Evolutionary conservation across 768 basidiomycete species (phyloP).

Genomic region (Pisolithus sp.): DNA sequence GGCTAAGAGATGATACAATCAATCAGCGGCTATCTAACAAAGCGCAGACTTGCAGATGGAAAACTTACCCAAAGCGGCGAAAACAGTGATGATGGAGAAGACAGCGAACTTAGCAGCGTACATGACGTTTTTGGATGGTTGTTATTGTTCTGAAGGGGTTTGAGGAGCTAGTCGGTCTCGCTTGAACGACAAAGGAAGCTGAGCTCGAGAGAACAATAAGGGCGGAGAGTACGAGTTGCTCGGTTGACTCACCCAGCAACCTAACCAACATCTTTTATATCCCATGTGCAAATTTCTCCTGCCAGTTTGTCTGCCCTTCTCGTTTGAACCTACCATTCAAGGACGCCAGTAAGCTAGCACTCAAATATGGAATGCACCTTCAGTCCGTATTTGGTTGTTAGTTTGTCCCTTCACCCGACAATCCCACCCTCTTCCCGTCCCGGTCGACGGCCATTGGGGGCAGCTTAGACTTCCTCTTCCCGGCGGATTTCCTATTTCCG

Average conservation of each 20-base stretch:
- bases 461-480: neutral
- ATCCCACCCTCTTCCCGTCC: neutral
- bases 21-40: neutral
- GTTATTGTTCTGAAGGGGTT: conserved; percentile 22
- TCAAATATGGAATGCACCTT: conserved; percentile 19
- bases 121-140: conserved; percentile 18
- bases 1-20: conserved; percentile 8
- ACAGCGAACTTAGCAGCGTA: conserved; percentile 19
- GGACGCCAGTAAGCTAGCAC: conserved; percentile 14
- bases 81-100: conserved; percentile 24
- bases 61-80: conserved; percentile 22
- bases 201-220: conserved; percentile 27
- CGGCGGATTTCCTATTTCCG: conserved; percentile 7
- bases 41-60: neutral
- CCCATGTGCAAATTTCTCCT: neutral
- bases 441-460: neutral
- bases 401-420: conserved; percentile 15
- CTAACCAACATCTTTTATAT: conserved; percentile 20
- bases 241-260: conserved; percentile 10
- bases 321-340: conserved; percentile 22
- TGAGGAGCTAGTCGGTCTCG: neutral
- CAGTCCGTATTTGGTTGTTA: conserved; percentile 21
- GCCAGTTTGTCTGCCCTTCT: neutral
- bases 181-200: conserved; percentile 1
- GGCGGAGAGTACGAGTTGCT: conserved; percentile 12